Base-by-base conservation (phyloP, 2,329 filamentous ascomycete genomes). In the Aspergillus alliaceus region DNA sequence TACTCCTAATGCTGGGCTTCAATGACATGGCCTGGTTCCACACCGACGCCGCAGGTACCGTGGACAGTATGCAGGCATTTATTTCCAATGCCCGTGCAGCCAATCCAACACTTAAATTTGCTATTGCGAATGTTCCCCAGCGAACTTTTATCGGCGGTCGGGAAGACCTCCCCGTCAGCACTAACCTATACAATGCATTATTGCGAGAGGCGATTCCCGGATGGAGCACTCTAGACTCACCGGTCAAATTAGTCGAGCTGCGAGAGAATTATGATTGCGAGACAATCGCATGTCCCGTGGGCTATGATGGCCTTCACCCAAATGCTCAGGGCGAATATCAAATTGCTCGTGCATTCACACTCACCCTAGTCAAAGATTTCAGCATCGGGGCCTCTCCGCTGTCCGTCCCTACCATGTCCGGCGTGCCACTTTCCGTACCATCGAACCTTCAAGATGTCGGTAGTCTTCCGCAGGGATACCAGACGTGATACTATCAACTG, bases 21-120 rank as follows among this genome's bases (percentile, higher is more conserved):
- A 56, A 56, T 6, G 54, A 56, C 48, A 50, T 56, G 47, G 54
- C 34, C 4, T 56, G 54, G 54, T 56, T 51, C 4, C 25, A 44
- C 15, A 56, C 31, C 32, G 47, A 42, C 8, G 34, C 54, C 1
- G 27, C 35, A 5, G 48, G 39, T 11, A 51, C 37, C 1, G 37
- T 56, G 18, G 54, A 51, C 35, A 46, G 29, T 12, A 50, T 55
- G 12, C 35, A 25, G 12, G 42, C 44, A 7, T 20, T 50, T 2
- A 39, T 55, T n/a, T 8, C 7, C 6, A 49, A 50, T 29, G 34
- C 53, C 6, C 35, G 53, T 12, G 46, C 34, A 1, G 47, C 22
- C 20, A 55, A 55, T 14, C 35, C 46, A 7, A 42, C 40, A 15
- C 44, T 55, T 37, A 51, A 55, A 14, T 42, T 55, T 18, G 32